A percentile compares a stretch with the other conserved stretches of the same genome.
Evolutionary conservation across 495 filamentous ascomycete species (phyloP).

Genomic region (Penicillium flavigenum): DNA sequence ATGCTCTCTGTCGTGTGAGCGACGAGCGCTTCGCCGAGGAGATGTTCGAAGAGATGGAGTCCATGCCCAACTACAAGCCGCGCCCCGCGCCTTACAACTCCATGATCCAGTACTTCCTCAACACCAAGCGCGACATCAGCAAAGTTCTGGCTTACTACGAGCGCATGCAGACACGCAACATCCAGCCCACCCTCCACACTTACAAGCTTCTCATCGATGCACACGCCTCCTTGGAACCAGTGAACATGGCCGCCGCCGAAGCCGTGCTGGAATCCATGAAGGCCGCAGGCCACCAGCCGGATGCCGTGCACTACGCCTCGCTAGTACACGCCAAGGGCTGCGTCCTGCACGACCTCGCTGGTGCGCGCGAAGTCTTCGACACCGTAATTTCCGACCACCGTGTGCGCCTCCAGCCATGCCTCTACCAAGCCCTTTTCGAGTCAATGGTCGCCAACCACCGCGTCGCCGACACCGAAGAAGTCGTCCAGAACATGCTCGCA

Average conservation of each 20-base stretch:
- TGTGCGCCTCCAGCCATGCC: slow-evolving; percentile 72
- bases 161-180: slow-evolving; percentile 83
- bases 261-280: slow-evolving; percentile 77
- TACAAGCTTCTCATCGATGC: slow-evolving; percentile 98
- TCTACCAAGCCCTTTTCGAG: slow-evolving; percentile 95
- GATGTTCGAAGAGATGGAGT: slow-evolving; percentile 98
- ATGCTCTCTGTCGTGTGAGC: slow-evolving; percentile 93
- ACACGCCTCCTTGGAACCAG: slow-evolving; percentile 87
- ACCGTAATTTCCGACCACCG: slow-evolving; percentile 63
- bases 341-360: slow-evolving; percentile 84
- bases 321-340: slow-evolving; percentile 96
- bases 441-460: slow-evolving; percentile 92
- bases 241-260: slow-evolving; percentile 90
- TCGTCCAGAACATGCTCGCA: slow-evolving; percentile 71
- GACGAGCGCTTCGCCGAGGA: slow-evolving; percentile 97
- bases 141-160: slow-evolving; percentile 97
- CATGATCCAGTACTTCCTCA: slow-evolving; percentile 98
- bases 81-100: slow-evolving; percentile 96
- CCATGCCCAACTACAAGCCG: slow-evolving; percentile 98
- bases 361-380: slow-evolving; percentile 80
- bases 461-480: slow-evolving; percentile 69
- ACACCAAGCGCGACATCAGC: slow-evolving; percentile 88
- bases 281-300: slow-evolving; percentile 68
- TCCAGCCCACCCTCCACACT: slow-evolving; percentile 90
- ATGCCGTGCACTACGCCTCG: slow-evolving; percentile 92